Evolutionary conservation across 345 rosid genomes (phyloP), one percentile per base, ranked within the genome.

Genomic region (Litchi chinensis): DNA sequence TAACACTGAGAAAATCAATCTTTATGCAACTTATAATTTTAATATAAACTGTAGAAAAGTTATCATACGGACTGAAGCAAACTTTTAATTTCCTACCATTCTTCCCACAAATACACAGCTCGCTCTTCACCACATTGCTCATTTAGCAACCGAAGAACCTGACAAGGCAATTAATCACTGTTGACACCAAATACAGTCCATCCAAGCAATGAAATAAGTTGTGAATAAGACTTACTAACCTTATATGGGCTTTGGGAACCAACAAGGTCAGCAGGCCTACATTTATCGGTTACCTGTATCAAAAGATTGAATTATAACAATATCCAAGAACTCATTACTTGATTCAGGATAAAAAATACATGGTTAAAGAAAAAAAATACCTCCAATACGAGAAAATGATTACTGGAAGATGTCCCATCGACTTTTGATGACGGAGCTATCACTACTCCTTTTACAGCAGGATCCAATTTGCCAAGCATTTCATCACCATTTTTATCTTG

Each of bases 81-180:
- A 44, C 72, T 26, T 48, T 12, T 28, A 72, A 64, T 57, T 60
- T 71, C 82, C 44, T 82, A 96, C 99, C 99, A 96, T 78, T 94
- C 97, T 77, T 91, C 97, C 90, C 85, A 88, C 83, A 96, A 87
- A 80, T 78, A 89, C 74, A 96, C 91, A 65, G 91, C 86, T 48
- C 87, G 80, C 82, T 96, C 97, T 85, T 87, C 94, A 84, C 97
- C 99, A 81, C 87, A 90, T 85, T 81, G 87, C 88, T 96, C 99
- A 76, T 93, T 89, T 84, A 96, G 85, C 80, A 96, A 76, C 77
- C 97, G 95, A 87, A 96, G 95, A 83, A 89, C 98, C 99, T 96
- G 89, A 76, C 83, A 75, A 87, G 73, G 74, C 43, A 86, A 74
- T 60, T 64, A 8, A 37, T 26, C 26, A 32, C 26, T 60, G 79